phyloP scores from a whole-genome alignment of 2,329 filamentous ascomycete genomes.

The Zarea fungicola region DNA sequence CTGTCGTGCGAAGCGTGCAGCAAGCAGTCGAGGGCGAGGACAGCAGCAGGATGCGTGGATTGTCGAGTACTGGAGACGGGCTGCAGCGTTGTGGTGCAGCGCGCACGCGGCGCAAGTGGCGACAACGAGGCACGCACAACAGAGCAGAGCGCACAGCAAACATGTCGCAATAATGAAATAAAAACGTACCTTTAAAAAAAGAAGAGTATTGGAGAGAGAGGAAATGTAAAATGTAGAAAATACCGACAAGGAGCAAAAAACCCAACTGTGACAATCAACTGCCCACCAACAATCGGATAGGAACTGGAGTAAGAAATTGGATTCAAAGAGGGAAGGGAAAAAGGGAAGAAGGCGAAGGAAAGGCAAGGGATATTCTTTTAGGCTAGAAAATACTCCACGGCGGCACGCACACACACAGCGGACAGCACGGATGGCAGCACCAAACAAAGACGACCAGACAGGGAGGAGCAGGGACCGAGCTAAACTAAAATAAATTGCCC shows the following conservation, averaged over 20 bases:
- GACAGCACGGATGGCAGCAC: too few species aligned
- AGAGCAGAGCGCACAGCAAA: background rate
- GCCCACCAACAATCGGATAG: constrained; percentile 10
- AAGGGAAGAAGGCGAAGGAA: constrained; percentile 1
- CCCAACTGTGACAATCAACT: constrained; percentile 10
- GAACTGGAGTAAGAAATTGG: background rate
- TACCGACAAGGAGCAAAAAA: background rate
- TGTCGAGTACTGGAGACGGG: too few species aligned
- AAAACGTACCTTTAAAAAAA: constrained; percentile 4
- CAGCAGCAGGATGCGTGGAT: background rate
- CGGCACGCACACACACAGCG: too few species aligned
- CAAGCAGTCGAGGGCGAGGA: too few species aligned
- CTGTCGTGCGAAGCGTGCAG: too few species aligned
- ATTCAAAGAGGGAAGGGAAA: constrained; percentile 4
- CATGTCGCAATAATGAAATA: background rate
- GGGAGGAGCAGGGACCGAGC: too few species aligned
- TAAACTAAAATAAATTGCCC: too few species aligned
- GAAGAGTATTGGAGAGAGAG: background rate
- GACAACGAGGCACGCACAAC: background rate
- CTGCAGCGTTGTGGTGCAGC: constrained; percentile 1
- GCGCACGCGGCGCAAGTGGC: constrained; percentile 4
- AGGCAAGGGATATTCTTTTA: constrained; percentile 6
- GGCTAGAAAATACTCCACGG: too few species aligned
- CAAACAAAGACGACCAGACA: too few species aligned
- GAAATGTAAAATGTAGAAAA: background rate